A percentile compares a stretch with the other conserved stretches of the same genome.
These are phyloP conservation scores for Paratinospora sagittata DNA, from an alignment of 164 flowering plant species.

Conservation along the genomic window DNA sequence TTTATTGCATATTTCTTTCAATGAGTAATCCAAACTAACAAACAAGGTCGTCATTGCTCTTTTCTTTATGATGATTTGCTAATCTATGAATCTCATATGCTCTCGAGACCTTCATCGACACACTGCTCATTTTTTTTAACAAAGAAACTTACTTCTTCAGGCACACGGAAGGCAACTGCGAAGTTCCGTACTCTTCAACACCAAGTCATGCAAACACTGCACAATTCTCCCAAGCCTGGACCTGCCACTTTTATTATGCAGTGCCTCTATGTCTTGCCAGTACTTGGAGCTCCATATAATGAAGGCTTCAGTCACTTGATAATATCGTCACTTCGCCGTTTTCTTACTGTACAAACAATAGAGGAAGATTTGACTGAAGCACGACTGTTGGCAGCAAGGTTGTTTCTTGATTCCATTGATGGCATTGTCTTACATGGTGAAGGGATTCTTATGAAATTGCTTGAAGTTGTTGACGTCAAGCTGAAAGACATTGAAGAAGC, in stretches of 20 bases:
- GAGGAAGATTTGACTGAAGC: slow-evolving; percentile 36
- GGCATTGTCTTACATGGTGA: slow-evolving; percentile 53
- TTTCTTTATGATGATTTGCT: neutral
- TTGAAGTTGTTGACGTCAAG: slow-evolving; percentile 55
- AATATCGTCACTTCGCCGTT: slow-evolving; percentile 64
- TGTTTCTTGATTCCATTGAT: slow-evolving; percentile 44
- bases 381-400: slow-evolving; percentile 48
- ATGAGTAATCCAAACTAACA: neutral
- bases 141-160: slow-evolving; percentile 36
- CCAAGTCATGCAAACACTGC: slow-evolving; percentile 46
- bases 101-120: slow-evolving; percentile 1
- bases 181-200: slow-evolving; percentile 78
- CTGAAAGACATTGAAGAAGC: slow-evolving; percentile 45
- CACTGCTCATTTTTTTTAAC: slow-evolving; percentile 3
- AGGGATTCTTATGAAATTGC: slow-evolving; percentile 48
- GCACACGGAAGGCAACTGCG: slow-evolving; percentile 63
- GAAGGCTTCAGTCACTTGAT: slow-evolving; percentile 90
- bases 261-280: slow-evolving; percentile 65
- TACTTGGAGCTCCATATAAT: slow-evolving; percentile 42
- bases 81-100: neutral
- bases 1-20: neutral
- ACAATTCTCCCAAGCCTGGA: slow-evolving; percentile 58
- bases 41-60: neutral
- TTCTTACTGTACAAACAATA: slow-evolving; percentile 28
- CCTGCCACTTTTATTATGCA: slow-evolving; percentile 59